Conservation (phyloP, 176 grass and related monocot genomes). For the Musa acuminata region DNA sequence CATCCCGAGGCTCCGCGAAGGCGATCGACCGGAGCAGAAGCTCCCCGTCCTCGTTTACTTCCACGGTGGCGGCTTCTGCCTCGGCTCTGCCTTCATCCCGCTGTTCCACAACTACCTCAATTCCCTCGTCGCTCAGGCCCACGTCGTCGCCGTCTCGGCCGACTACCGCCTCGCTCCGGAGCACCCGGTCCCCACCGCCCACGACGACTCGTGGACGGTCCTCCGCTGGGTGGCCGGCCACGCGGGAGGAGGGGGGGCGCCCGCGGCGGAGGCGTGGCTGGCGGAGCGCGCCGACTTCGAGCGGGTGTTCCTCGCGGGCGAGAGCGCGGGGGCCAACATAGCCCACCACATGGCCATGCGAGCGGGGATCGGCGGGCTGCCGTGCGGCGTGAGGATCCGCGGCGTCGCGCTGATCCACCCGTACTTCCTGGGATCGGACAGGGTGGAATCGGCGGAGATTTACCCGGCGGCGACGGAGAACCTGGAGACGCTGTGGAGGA, state of each 20-base stretch:
- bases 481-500: slow-evolving; percentile 34
- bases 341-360: slow-evolving; percentile 59
- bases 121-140: slow-evolving; percentile 36
- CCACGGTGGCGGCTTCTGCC: slow-evolving; percentile 50
- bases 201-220: slow-evolving; percentile 44
- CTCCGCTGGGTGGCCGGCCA: slow-evolving; percentile 61
- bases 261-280: slow-evolving; percentile 40
- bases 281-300: slow-evolving; percentile 42
- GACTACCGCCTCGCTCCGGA: slow-evolving; percentile 82
- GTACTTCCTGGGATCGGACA: slow-evolving; percentile 39
- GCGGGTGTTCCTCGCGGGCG: slow-evolving; percentile 50
- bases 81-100: slow-evolving; percentile 35
- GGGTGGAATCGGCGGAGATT: not conserved
- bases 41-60: slow-evolving; percentile 54
- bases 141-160: slow-evolving; percentile 39
- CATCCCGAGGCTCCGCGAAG: not conserved
- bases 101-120: slow-evolving; percentile 40
- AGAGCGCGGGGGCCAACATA: slow-evolving; percentile 69
- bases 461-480: not conserved
- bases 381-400: slow-evolving; percentile 26
- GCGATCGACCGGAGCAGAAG: not conserved
- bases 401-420: slow-evolving; percentile 53
- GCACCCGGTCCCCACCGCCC: slow-evolving; percentile 42
- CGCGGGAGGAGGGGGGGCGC: not conserved
- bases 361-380: slow-evolving; percentile 29